Conservation (phyloP, 805 yeast genomes). For the Huiozyma naganishii region DNA sequence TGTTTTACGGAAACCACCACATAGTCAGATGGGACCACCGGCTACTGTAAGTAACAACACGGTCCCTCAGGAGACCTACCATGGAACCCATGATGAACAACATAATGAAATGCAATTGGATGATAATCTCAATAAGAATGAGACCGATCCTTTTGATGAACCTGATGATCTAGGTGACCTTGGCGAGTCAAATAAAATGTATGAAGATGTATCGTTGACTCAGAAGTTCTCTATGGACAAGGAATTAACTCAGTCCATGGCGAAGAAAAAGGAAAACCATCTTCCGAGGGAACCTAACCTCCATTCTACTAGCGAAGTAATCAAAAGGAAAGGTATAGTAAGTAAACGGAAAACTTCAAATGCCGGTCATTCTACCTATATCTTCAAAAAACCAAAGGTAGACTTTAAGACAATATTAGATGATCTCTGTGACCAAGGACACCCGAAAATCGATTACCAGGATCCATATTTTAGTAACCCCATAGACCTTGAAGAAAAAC, state of each 20-base stretch:
- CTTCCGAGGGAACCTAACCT: too few species aligned
- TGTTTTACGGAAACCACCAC: too few species aligned
- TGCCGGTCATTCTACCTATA: constrained; percentile 1
- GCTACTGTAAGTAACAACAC: too few species aligned
- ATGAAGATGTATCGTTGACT: not conserved
- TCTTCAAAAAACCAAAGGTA: constrained; percentile 15
- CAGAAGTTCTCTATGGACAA: constrained; percentile 11
- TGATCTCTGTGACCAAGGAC: constrained; percentile 38
- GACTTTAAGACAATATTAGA: constrained; percentile 28
- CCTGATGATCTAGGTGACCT: not conserved
- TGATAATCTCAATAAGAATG: not conserved
- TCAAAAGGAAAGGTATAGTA: not conserved
- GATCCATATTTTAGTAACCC: constrained; percentile 55
- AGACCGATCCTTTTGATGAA: not conserved
- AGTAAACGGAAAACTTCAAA: not conserved
- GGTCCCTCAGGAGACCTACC: not conserved
- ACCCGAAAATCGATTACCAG: constrained; percentile 41
- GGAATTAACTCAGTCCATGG: constrained; percentile 16
- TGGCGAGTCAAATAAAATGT: not conserved
- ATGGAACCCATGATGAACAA: constrained; percentile 2
- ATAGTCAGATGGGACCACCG: too few species aligned
- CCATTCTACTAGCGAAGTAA: too few species aligned
- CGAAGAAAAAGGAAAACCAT: constrained; percentile 4
- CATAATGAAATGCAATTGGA: not conserved
- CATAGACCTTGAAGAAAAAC: constrained; percentile 40